Evolutionary conservation across 768 basidiomycete genomes (phyloP), one percentile per base, ranked within the genome.

Genomic region (Naganishia vishniacii): DNA sequence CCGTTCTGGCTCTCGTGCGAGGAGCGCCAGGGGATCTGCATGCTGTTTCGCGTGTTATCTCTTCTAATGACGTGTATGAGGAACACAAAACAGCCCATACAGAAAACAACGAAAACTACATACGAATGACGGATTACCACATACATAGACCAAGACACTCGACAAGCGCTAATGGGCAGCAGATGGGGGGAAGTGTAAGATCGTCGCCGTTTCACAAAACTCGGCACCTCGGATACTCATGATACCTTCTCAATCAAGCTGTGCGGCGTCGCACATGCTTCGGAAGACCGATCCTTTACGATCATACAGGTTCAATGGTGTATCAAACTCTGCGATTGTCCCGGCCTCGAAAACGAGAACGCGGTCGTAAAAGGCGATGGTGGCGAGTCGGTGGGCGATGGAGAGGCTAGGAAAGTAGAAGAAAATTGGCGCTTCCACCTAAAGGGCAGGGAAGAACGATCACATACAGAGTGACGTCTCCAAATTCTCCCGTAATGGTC

Each of bases 211-310:
- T 7, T 37, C 42, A 8, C n/a, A 44, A 8, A 44, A 6, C n/a
- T 20, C 42, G 6, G 9, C 18, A n/a, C 23, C 49, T 31, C 62
- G 26, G 16, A 63, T 63, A 11, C 31, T 46, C 3, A n/a, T 9
- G 23, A 88, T 86, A 73, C 85, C 84, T 29, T 78, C 75, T 42
- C 84, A 77, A 15, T 79, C 77, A 18, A 88, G 75, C 65, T 81
- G 81, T 7, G 85, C 85, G 69, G 87, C 84, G 59, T 86, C 80
- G 70, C 87, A 88, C 26, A 88, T 81, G 3, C 83, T 82, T 20
- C 86, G 80, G 80, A 88, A 88, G 58, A 88, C 84, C 1, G 86
- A 87, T 60, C 81, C 80, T 53, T 81, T 77, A 51, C 47, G 37
- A 41, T 71, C 70, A 42, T 66, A 73, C 15, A 73, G 67, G 15